Base-by-base conservation (phyloP, 495 filamentous ascomycete genomes). In the Friedmanniomyces simplex region DNA sequence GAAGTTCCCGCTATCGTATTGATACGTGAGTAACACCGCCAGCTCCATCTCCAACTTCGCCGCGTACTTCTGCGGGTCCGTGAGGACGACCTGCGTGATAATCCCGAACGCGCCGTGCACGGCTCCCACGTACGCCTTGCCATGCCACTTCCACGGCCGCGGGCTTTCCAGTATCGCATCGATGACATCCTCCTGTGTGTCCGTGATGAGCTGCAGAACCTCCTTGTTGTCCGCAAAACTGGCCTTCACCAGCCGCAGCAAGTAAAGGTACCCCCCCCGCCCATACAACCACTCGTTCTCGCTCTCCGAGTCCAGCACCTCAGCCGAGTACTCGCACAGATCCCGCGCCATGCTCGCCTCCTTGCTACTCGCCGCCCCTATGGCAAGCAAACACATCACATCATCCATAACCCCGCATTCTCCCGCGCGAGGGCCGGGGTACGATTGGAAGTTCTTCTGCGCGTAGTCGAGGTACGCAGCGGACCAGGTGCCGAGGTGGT, bases 81-180 rank as follows among this genome's bases (percentile, higher is more conserved):
- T 77, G 6, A 85, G 71, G 0, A 83, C 73, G n/a, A 84, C 64
- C 63, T 86, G 83, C 5, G 76, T 78, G 51, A 86, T 67, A 66
- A 84, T 84, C 0, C 83, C 80, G 37, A 84, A 73, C 4, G 73
- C 69, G 8, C 83, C 83, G 59, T 86, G 82, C 1, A 74, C 78
- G 3, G 82, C 79, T 36, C 83, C 83, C 4, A 83, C 60, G 63
- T 82, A 84, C 0, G 73, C 68, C 32, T 75, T 78, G n/a, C 72
- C 74, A 50, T 79, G 76, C 79, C 77, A 84, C 48, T 63, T 72
- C 83, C 83, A 84, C 57, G 79, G 56, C 59, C 77, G 45, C 61
- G 74, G 53, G 25, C 65, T 59, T 1, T 65, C 67, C 55, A 74
- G 64, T 18, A 74, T 71, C 20, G 66, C 67, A n/a, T 74, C 68